A percentile compares a stretch with the other conserved stretches of the same genome.
phyloP scores from a whole-genome alignment of 1,139 yeast genomes.

The Blastobotrys buckinghamii region DNA sequence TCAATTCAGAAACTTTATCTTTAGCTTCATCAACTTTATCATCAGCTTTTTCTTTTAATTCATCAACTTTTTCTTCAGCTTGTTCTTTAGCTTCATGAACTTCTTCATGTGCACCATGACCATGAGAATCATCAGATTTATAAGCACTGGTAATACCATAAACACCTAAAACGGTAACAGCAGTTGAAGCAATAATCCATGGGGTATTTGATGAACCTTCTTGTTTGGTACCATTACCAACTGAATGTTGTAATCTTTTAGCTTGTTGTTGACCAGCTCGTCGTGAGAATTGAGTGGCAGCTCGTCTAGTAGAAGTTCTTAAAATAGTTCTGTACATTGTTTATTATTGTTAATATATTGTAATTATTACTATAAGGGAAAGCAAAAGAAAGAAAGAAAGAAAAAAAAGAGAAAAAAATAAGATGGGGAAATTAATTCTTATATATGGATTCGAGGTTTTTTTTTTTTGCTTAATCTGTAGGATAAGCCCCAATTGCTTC shows the following conservation, averaged over 20 bases:
- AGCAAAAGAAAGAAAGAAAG: neutral
- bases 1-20: neutral
- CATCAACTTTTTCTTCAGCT: neutral
- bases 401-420: neutral
- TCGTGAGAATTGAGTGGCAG: conserved; percentile 2
- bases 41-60: neutral
- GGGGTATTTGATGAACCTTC: conserved; percentile 1
- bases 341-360: neutral
- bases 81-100: neutral
- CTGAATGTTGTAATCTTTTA: conserved; percentile 6
- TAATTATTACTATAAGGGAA: neutral
- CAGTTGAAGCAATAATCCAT: conserved; percentile 5
- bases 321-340: conserved; percentile 7
- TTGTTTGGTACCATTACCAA: neutral
- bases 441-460: no score
- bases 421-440: no score
- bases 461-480: no score
- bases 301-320: conserved; percentile 2
- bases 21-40: neutral
- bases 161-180: conserved; percentile 8
- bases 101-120: conserved; percentile 1
- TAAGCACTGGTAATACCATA: conserved; percentile 5
- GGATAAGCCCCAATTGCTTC: no score
- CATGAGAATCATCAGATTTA: conserved; percentile 4
- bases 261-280: neutral